A percentile compares a stretch with the other conserved stretches of the same genome.
Conservation (phyloP, 2,329 filamentous ascomycete genomes). For the Drechslerella stenobrocha region DNA sequence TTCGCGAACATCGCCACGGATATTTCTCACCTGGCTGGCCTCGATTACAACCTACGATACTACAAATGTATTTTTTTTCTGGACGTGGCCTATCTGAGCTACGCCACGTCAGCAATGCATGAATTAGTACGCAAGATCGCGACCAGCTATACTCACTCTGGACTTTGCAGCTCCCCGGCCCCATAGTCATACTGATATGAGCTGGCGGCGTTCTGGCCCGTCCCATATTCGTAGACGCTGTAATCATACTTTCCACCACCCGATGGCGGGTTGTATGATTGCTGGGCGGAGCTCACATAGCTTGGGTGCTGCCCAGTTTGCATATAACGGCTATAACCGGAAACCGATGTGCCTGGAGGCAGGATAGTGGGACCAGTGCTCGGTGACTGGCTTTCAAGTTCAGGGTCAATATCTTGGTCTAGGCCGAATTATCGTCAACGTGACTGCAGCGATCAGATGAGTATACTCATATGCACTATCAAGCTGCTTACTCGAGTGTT, state of each 20-base stretch:
- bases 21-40: slow-evolving; percentile 22
- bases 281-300: slow-evolving; percentile 29
- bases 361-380: slow-evolving; percentile 24
- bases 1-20: slow-evolving; percentile 3
- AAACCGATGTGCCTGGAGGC: slow-evolving; percentile 35
- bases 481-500: slow-evolving; percentile 26
- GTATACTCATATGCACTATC: slow-evolving; percentile 23
- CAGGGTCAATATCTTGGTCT: slow-evolving; percentile 31
- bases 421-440: slow-evolving; percentile 32
- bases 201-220: slow-evolving; percentile 19
- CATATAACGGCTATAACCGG: slow-evolving; percentile 25
- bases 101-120: slow-evolving; percentile 48
- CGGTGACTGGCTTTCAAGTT: slow-evolving; percentile 9
- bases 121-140: slow-evolving; percentile 3
- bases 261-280: slow-evolving; percentile 15
- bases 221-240: slow-evolving; percentile 9
- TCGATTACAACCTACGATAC: slow-evolving; percentile 17
- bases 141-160: slow-evolving; percentile 28
- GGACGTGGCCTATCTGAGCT: slow-evolving; percentile 28
- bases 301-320: slow-evolving; percentile 16
- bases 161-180: slow-evolving; percentile 15
- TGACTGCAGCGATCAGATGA: slow-evolving; percentile 6
- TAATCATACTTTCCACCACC: slow-evolving; percentile 6
- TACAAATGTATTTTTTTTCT: slow-evolving; percentile 37
- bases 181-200: slow-evolving; percentile 10